A percentile compares a stretch with the other conserved stretches of the same genome.
These are phyloP conservation scores for Geotrichum klebahnii DNA, from an alignment of 1,139 yeast genomes.

Conservation along the genomic window DNA sequence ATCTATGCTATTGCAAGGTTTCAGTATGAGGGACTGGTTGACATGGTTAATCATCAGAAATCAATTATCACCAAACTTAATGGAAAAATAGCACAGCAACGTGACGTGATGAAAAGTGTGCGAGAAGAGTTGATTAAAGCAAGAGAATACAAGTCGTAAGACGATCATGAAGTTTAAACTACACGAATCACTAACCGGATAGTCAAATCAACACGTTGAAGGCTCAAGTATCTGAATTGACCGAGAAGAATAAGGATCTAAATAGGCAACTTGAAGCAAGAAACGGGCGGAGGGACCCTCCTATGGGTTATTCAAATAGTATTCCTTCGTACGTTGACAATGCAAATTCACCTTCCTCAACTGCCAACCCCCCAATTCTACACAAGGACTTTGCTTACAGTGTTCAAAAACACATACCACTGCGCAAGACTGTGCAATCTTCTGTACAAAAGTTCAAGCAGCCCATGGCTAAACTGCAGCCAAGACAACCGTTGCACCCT, in stretches of 20 bases:
- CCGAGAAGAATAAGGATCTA: not conserved
- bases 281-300: not conserved
- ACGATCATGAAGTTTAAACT: not conserved
- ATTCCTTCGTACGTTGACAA: not conserved
- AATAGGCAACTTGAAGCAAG: slow-evolving; percentile 3
- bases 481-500: not conserved
- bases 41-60: slow-evolving; percentile 19
- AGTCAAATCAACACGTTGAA: slow-evolving; percentile 10
- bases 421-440: not conserved
- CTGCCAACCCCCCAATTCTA: not conserved
- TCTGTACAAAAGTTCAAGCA: not conserved
- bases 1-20: slow-evolving; percentile 21
- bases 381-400: slow-evolving; percentile 10
- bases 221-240: not conserved
- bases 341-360: not conserved
- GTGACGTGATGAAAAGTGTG: slow-evolving; percentile 21
- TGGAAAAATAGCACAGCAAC: slow-evolving; percentile 20
- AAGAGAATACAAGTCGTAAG: slow-evolving; percentile 21
- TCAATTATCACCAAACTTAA: slow-evolving; percentile 16
- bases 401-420: slow-evolving; percentile 13
- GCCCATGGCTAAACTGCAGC: not conserved
- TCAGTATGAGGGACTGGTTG: slow-evolving; percentile 21
- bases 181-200: not conserved
- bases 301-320: not conserved
- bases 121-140: slow-evolving; percentile 22